Evolutionary conservation across 805 yeast genomes (phyloP).

Genomic region (Zygoascus flipseniorum): DNA sequence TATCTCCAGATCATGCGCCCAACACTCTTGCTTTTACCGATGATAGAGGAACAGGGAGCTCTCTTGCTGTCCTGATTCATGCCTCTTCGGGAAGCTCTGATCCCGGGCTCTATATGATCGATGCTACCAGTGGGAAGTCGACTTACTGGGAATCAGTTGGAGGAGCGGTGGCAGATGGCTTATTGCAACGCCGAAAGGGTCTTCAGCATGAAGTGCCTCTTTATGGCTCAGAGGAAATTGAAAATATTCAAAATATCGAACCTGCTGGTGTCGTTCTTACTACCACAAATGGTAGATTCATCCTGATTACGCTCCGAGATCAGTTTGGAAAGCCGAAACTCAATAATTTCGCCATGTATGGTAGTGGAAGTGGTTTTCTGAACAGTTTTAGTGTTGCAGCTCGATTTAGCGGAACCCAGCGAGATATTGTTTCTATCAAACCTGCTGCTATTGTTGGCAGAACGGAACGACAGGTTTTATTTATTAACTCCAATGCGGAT

Average conservation of each 20-base stretch:
- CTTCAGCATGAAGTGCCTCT: constrained; percentile 35
- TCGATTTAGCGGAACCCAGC: constrained; percentile 19
- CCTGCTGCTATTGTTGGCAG: constrained; percentile 45
- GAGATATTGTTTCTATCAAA: constrained; percentile 49
- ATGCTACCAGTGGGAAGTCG: constrained; percentile 48
- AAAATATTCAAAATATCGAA: constrained; percentile 49
- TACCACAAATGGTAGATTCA: constrained; percentile 60
- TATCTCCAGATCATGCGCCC: constrained; percentile 53
- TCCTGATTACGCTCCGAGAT: constrained; percentile 58
- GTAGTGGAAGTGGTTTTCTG: constrained; percentile 23
- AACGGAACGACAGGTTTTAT: constrained; percentile 38
- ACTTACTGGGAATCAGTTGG: constrained; percentile 69
- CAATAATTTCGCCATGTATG: constrained; percentile 19
- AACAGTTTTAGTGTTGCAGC: constrained; percentile 21
- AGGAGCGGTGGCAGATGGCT: constrained; percentile 57
- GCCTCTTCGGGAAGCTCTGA: constrained; percentile 45
- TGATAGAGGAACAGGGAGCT: constrained; percentile 2
- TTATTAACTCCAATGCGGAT: constrained; percentile 37
- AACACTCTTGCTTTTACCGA: constrained; percentile 44
- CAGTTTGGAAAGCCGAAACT: constrained; percentile 51
- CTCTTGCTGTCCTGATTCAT: constrained; percentile 49
- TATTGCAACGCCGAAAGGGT: constrained; percentile 36
- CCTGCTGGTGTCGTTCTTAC: constrained; percentile 69
- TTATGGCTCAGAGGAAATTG: constrained; percentile 46
- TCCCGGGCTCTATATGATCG: constrained; percentile 67